Evolutionary conservation across 805 yeast species (phyloP).

Genomic region (Cyberlindnera amylophila): DNA sequence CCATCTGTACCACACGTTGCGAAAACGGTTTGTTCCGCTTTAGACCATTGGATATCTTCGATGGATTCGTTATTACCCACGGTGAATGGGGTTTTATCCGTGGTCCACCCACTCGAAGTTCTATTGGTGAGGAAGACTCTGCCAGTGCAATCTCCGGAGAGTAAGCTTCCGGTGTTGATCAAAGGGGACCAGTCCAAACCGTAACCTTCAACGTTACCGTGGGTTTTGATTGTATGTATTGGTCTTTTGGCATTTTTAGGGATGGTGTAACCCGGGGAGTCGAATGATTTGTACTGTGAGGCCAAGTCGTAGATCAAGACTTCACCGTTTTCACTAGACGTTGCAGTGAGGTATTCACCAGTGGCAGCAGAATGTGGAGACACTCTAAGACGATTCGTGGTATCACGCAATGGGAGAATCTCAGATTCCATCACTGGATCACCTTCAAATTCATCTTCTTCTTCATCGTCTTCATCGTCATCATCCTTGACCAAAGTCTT

Average conservation of each 20-base stretch:
- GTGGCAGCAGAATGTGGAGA: slow-evolving; percentile 72
- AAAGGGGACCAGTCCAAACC: slow-evolving; percentile 97
- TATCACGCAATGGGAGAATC: slow-evolving; percentile 67
- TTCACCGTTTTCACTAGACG: slow-evolving; percentile 88
- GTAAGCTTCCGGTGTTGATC: slow-evolving; percentile 69
- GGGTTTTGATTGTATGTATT: slow-evolving; percentile 71
- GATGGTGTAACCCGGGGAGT: slow-evolving; percentile 79
- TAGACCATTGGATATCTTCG: slow-evolving; percentile 97
- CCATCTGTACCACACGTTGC: slow-evolving; percentile 96
- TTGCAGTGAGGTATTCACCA: slow-evolving; percentile 82
- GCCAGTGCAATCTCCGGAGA: slow-evolving; percentile 89
- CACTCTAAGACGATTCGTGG: slow-evolving; percentile 86
- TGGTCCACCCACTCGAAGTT: slow-evolving; percentile 74
- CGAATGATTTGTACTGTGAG: slow-evolving; percentile 77
- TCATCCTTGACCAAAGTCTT: slow-evolving; percentile 86
- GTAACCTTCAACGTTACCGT: slow-evolving; percentile 96
- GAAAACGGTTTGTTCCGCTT: slow-evolving; percentile 86
- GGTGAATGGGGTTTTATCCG: slow-evolving; percentile 76
- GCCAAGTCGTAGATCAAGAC: slow-evolving; percentile 79
- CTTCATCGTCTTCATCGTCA: slow-evolving; percentile 69
- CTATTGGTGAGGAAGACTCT: slow-evolving; percentile 75
- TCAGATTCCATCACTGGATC: slow-evolving; percentile 90
- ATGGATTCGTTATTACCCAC: slow-evolving; percentile 67
- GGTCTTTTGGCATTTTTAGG: slow-evolving; percentile 80
- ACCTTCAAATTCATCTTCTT: slow-evolving; percentile 62